These are phyloP conservation scores for Bocquillonia castaneifolia DNA, from an alignment of 441 rosid genomes.

Conservation along the genomic window DNA sequence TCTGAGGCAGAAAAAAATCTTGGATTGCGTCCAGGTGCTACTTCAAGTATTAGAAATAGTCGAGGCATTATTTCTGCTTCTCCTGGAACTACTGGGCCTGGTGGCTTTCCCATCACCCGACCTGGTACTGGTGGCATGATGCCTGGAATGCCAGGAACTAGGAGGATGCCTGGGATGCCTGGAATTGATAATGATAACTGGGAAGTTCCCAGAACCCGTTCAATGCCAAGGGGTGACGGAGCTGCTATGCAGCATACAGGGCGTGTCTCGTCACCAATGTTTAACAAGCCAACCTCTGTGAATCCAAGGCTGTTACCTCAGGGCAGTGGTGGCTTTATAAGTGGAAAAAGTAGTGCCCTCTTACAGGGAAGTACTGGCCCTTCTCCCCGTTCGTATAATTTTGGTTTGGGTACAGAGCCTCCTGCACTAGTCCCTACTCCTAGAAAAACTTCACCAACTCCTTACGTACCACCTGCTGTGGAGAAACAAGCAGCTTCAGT, in stretches of 20 bases:
- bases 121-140: constrained; percentile 71
- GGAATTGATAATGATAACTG: constrained; percentile 75
- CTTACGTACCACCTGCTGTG: constrained; percentile 27
- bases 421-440: constrained; percentile 24
- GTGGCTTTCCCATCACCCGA: constrained; percentile 54
- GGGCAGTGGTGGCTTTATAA: constrained; percentile 56
- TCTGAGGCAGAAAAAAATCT: constrained; percentile 86
- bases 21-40: constrained; percentile 86
- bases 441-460: constrained; percentile 22
- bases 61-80: constrained; percentile 47
- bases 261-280: constrained; percentile 36
- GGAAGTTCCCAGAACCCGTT: constrained; percentile 62
- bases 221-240: constrained; percentile 78
- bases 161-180: constrained; percentile 94
- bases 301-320: constrained; percentile 67
- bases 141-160: constrained; percentile 85
- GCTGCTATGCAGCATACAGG: constrained; percentile 37
- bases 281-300: constrained; percentile 44
- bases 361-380: constrained; percentile 47
- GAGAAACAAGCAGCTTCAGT: constrained; percentile 46
- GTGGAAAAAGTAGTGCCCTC: constrained; percentile 68
- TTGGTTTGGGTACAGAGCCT: constrained; percentile 29
- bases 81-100: constrained; percentile 43
- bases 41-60: constrained; percentile 66
- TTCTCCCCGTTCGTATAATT: constrained; percentile 29